These are phyloP conservation scores for Fusarium brachygibbosum DNA, from an alignment of 2,329 filamentous ascomycete genomes.

Conservation along the genomic window DNA sequence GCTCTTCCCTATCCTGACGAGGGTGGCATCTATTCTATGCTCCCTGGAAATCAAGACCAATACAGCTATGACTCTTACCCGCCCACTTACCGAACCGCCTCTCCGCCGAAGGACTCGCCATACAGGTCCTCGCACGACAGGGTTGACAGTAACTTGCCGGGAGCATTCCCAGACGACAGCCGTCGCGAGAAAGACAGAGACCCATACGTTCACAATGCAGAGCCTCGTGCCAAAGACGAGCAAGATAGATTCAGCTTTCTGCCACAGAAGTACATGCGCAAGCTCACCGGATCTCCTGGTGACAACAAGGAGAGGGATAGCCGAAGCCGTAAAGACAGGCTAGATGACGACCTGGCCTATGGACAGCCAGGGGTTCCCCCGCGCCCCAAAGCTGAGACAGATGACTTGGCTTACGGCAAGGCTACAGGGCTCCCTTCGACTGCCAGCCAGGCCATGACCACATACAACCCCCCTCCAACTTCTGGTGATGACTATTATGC, in stretches of 20 bases:
- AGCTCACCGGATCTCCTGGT: slow-evolving; percentile 50
- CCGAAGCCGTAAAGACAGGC: slow-evolving; percentile 51
- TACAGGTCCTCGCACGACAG: slow-evolving; percentile 56
- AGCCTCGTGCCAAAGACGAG: slow-evolving; percentile 39
- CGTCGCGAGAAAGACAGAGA: slow-evolving; percentile 48
- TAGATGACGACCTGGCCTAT: slow-evolving; percentile 66
- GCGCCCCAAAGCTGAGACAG: slow-evolving; percentile 42
- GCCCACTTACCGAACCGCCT: slow-evolving; percentile 53
- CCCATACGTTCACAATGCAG: slow-evolving; percentile 33
- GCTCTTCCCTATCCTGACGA: slow-evolving; percentile 58
- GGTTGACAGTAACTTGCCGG: slow-evolving; percentile 51
- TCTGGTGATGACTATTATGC: slow-evolving; percentile 28
- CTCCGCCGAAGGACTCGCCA: slow-evolving; percentile 54
- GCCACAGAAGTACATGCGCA: slow-evolving; percentile 63
- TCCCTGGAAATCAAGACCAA: slow-evolving; percentile 54
- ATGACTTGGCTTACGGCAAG: slow-evolving; percentile 48
- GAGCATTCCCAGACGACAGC: slow-evolving; percentile 54
- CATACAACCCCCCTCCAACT: slow-evolving; percentile 45
- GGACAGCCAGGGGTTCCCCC: slow-evolving; percentile 54
- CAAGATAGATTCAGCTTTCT: slow-evolving; percentile 60
- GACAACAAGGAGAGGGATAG: slow-evolving; percentile 54
- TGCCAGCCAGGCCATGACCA: slow-evolving; percentile 43
- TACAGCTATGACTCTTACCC: slow-evolving; percentile 59
- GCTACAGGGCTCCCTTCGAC: slow-evolving; percentile 35
- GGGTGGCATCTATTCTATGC: slow-evolving; percentile 54